Percentiles rank a stretch among this genome's conserved stretches.
Evolutionary conservation across 768 basidiomycete species (phyloP).

Genomic region (Naematelia aurantialba): DNA sequence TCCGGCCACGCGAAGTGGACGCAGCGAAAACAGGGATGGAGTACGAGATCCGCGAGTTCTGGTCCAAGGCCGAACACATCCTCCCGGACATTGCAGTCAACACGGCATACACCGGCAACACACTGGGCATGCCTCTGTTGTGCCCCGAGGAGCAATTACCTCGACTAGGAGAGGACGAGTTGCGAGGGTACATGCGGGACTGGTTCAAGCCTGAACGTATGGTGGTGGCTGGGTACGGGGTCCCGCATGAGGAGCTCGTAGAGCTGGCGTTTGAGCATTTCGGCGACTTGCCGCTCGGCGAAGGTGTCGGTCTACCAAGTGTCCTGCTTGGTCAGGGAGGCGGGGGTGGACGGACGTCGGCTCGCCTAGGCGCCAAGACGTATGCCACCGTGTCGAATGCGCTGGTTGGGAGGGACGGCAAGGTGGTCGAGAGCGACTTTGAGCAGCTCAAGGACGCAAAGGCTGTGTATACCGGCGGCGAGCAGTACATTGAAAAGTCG

Average conservation of each 20-base stretch:
- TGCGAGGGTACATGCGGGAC: slow-evolving; percentile 64
- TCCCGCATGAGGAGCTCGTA: slow-evolving; percentile 83
- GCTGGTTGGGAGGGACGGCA: slow-evolving; percentile 6
- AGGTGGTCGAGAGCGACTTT: slow-evolving; percentile 18
- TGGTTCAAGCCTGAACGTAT: slow-evolving; percentile 94
- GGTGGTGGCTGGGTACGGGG: slow-evolving; percentile 90
- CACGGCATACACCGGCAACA: slow-evolving; percentile 72
- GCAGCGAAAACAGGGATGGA: slow-evolving; percentile 78
- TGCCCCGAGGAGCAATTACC: slow-evolving; percentile 81
- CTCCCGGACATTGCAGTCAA: slow-evolving; percentile 84
- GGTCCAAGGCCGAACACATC: slow-evolving; percentile 83
- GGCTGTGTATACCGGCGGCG: slow-evolving; percentile 74
- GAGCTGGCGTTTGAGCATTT: slow-evolving; percentile 81
- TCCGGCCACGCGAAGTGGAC: slow-evolving; percentile 72
- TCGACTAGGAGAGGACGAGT: slow-evolving; percentile 60
- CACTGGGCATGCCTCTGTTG: slow-evolving; percentile 83
- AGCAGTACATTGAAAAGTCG: slow-evolving; percentile 52
- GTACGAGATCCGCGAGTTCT: slow-evolving; percentile 86
- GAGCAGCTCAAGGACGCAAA: slow-evolving; percentile 46
- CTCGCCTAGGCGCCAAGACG: slow-evolving; percentile 51
- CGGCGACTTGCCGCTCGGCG: slow-evolving; percentile 49
- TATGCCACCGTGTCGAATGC: slow-evolving; percentile 46
- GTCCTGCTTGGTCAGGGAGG: slow-evolving; percentile 2
- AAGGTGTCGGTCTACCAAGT: slow-evolving; percentile 6
- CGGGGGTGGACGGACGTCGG: background rate